Base-by-base conservation (phyloP, 495 filamentous ascomycete species). In the Arthonia radiata region DNA sequence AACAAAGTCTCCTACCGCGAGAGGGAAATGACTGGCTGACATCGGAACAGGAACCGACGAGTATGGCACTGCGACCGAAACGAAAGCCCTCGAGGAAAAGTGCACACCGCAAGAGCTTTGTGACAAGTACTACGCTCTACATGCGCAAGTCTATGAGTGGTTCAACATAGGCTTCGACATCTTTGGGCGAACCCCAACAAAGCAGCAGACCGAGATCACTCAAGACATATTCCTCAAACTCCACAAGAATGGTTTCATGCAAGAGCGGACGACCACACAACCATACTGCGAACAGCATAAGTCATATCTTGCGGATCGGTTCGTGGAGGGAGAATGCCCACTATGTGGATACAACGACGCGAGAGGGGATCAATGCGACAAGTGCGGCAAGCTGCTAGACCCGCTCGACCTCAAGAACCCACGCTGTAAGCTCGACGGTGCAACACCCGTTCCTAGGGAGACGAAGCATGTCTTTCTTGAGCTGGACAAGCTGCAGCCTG, bases 261-360 rank as follows among this genome's bases (percentile, higher is more conserved):
- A 72, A 36, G 73, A 92, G 57, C 59, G 68, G 26, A 70, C 68
- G 9, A 61, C 67, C 13, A 58, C 55, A 24, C 83, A 93, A 43
- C 75, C 80, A 13, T 93, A 76, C 52, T 93, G 83, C 44, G 68
- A 79, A 33, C 58, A 66, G 16, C 81, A 94, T 46, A 53, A 67
- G 11, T 68, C 67, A 13, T 94, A 91, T 56, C 45, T 94, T 27
- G 81, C 83, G 13, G 83, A 94, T 48, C 76, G 83, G 22, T 94
- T 75, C 42, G 79, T 93, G 12, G 81, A 92, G 52, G 82, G 82
- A 11, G 72, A 69, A 35, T 93, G 82, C 49, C 68, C 70, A 22
- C 64, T 64, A 30, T 93, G 76, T 50, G 58, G 59, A 28, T 80
- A 81, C 46, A 57, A 65, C 22, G 81, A 82, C 42, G 81, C 81